phyloP scores from a whole-genome alignment of 768 basidiomycete genomes.

The Naganishia antarctica region DNA sequence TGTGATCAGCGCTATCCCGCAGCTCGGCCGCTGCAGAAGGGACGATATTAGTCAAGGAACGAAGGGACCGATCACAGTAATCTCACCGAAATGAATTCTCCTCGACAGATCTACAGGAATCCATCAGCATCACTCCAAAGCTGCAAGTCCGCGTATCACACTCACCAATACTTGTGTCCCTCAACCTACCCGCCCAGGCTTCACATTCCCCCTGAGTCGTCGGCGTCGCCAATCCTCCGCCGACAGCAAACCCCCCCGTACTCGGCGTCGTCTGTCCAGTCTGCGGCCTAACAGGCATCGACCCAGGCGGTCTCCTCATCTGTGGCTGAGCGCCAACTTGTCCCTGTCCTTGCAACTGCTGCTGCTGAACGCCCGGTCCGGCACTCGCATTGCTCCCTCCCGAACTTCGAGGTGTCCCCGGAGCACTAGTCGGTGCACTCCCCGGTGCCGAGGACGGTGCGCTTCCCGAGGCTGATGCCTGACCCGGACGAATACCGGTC shows the following conservation, averaged over 20 bases:
- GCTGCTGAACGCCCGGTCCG: constrained; percentile 1
- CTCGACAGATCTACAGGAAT: not conserved
- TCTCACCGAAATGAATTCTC: constrained; percentile 5
- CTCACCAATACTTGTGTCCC: constrained; percentile 40
- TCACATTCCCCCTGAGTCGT: constrained; percentile 45
- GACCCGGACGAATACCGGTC: not conserved
- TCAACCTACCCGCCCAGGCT: constrained; percentile 38
- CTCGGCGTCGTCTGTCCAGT: constrained; percentile 2
- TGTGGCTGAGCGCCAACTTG: not conserved
- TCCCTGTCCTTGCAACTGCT: not conserved
- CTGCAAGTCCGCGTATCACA: constrained; percentile 9
- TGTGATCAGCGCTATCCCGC: constrained; percentile 46
- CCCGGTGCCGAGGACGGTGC: constrained; percentile 14
- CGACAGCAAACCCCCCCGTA: not conserved
- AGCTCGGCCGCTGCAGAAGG: constrained; percentile 43
- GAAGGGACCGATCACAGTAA: not conserved
- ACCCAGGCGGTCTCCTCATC: constrained; percentile 4
- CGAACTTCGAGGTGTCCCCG: constrained; percentile 10
- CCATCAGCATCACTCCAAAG: not conserved
- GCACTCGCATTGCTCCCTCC: constrained; percentile 5
- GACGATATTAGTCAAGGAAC: not conserved
- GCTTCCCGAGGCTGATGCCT: not conserved
- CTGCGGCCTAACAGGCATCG: not conserved
- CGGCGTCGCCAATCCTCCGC: constrained; percentile 35
- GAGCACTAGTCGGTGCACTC: constrained; percentile 14